These are phyloP conservation scores for Tulasnella sp. DNA, from an alignment of 768 basidiomycete genomes.

Conservation along the genomic window DNA sequence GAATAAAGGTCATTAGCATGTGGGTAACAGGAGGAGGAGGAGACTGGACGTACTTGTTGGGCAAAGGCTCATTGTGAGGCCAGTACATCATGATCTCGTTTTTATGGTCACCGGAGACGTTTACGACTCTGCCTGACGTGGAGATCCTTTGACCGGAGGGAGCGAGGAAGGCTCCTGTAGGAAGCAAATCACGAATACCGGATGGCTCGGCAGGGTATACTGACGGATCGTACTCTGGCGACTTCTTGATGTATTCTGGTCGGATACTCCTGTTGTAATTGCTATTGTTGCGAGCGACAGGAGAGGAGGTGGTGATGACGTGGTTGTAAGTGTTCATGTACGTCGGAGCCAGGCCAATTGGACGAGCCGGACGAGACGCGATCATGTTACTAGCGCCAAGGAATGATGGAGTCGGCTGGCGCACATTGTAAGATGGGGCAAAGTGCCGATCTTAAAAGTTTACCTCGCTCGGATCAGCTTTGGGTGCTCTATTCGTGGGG, in stretches of 20 bases:
- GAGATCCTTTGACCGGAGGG: slow-evolving; percentile 73
- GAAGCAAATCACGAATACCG: no score
- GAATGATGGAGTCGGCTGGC: not conserved
- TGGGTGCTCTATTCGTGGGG: no score
- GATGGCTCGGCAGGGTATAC: no score
- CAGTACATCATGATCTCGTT: slow-evolving; percentile 76
- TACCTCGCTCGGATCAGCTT: no score
- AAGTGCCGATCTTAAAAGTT: not conserved
- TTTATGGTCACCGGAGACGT: slow-evolving; percentile 61
- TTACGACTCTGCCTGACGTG: slow-evolving; percentile 66
- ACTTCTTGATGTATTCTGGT: no score
- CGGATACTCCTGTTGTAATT: slow-evolving; percentile 12
- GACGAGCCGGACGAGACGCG: not conserved
- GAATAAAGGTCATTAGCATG: not conserved
- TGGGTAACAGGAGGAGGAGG: slow-evolving; percentile 6
- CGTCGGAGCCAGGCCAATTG: not conserved
- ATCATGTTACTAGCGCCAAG: no score
- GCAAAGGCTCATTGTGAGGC: slow-evolving; percentile 81
- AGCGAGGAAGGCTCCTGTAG: slow-evolving; percentile 39
- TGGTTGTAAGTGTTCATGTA: slow-evolving; percentile 13
- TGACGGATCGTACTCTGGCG: no score
- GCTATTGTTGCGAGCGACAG: slow-evolving; percentile 39
- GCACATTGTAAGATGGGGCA: not conserved
- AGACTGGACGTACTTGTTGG: slow-evolving; percentile 63
- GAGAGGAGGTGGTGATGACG: slow-evolving; percentile 30